These are phyloP conservation scores for Trifolium dubium DNA, from an alignment of 306 rosid species.

Conservation along the genomic window DNA sequence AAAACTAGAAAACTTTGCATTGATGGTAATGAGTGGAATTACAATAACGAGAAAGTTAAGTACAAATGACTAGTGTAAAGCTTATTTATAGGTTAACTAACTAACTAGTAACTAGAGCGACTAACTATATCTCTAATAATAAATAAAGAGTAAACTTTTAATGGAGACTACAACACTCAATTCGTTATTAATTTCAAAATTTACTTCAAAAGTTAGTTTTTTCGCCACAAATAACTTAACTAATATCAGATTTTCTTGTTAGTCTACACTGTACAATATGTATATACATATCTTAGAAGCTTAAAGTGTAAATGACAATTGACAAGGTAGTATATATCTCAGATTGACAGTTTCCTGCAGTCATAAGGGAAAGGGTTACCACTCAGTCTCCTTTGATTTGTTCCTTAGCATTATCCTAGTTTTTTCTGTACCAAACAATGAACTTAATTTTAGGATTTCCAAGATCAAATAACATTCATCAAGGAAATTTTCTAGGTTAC, in stretches of 20 bases:
- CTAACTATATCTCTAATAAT: no score
- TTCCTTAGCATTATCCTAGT: neutral
- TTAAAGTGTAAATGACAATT: constrained; percentile 16
- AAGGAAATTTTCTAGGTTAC: constrained; percentile 69
- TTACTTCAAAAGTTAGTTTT: neutral
- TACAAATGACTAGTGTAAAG: no score
- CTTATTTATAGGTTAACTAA: no score
- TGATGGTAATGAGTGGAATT: no score
- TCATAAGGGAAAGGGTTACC: neutral
- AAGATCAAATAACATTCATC: constrained; percentile 44
- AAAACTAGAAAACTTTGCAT: no score
- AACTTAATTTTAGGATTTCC: constrained; percentile 38
- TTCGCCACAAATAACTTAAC: neutral
- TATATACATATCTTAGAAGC: neutral
- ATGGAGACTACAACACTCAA: neutral
- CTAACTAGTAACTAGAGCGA: no score
- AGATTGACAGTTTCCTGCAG: constrained; percentile 2
- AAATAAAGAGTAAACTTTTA: neutral
- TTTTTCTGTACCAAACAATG: constrained; percentile 7
- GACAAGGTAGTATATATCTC: constrained; percentile 5
- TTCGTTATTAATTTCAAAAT: neutral
- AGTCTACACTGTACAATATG: neutral
- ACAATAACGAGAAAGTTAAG: no score
- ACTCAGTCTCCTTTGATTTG: constrained; percentile 8
- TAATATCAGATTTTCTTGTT: constrained; percentile 8